Base-by-base conservation (phyloP, 352 stramenopile genomes). In the Pythium dissotocum region DNA sequence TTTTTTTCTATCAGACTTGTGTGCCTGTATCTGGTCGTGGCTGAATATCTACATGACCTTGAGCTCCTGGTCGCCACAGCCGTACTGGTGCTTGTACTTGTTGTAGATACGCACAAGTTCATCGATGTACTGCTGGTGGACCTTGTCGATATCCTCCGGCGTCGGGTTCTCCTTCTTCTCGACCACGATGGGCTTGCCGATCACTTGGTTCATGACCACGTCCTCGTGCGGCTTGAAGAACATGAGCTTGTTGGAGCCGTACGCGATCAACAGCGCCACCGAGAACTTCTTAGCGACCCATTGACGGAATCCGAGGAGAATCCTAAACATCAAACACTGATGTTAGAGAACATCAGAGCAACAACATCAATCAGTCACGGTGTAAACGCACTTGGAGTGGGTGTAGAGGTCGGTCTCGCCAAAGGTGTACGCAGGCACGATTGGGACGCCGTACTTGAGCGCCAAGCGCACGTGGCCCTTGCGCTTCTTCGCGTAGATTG, bases 391-490 rank as follows among this genome's bases (percentile, higher is more conserved):
- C 85, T 70, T 80, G 2, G 86, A 93, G 59, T 91, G 82, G 8
- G 83, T 91, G 75, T 86, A 94, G n/a, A 94, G 71, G 40, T 95
- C 85, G 0, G 83, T 95, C 61, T 95, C 88, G 54, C 86, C 88
- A 58, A 94, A 95, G n/a, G 71, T 75, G 60, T 95, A 95, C 32
- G 77, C 77, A 0, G 88, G 86, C 13, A 95, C 85, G 65, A 95
- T 80, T 1, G 88, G 74, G 1, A 88, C 76, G 54, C 88, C 88
- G 56, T 91, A 86, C 71, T 91, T 83, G 24, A 95, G 69, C 44
- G 88, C 78, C 24, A 95, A 57, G 28, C 87, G 87, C 53, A 94
- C 80, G 59, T 93, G 85, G n/a, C 88, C 86, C 65, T 94, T 95
- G 69, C 88, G 83, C 55, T 91, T 83, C 63, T 88, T 88, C 61